phyloP scores from a whole-genome alignment of 2,329 filamentous ascomycete genomes.

The Clarireedia sp. region DNA sequence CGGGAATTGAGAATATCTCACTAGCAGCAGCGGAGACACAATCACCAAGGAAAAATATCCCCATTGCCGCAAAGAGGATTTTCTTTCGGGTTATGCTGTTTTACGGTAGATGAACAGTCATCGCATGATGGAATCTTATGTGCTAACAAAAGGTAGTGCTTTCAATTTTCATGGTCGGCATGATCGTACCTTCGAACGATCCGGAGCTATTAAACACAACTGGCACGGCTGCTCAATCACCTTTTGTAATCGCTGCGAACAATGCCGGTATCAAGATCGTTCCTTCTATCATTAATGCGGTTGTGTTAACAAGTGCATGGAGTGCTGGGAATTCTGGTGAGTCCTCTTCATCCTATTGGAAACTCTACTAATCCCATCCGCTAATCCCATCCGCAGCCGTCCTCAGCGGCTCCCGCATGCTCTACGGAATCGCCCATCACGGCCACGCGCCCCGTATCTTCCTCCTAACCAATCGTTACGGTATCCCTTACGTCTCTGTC shows the following conservation, averaged over 20 bases:
- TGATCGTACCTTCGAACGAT: slow-evolving; percentile 49
- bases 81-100: slow-evolving; percentile 50
- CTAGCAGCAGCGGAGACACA: slow-evolving; percentile 48
- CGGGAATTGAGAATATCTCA: slow-evolving; percentile 44
- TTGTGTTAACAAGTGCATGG: slow-evolving; percentile 65
- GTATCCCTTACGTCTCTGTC: slow-evolving; percentile 50
- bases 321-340: slow-evolving; percentile 55
- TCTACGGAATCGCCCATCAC: slow-evolving; percentile 50
- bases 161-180: slow-evolving; percentile 39
- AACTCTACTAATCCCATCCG: not conserved
- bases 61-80: slow-evolving; percentile 41
- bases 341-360: too few species aligned
- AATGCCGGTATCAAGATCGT: slow-evolving; percentile 60
- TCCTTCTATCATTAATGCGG: slow-evolving; percentile 66
- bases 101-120: slow-evolving; percentile 32
- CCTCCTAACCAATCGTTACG: slow-evolving; percentile 47
- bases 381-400: slow-evolving; percentile 35
- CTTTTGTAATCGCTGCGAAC: slow-evolving; percentile 65
- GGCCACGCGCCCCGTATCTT: slow-evolving; percentile 46
- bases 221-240: slow-evolving; percentile 43
- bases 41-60: slow-evolving; percentile 45
- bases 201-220: slow-evolving; percentile 37
- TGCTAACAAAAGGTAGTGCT: slow-evolving; percentile 29
- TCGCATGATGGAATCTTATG: rapidly evolving
- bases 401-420: slow-evolving; percentile 48